A percentile compares a stretch with the other conserved stretches of the same genome.
Evolutionary conservation across 495 filamentous ascomycete genomes (phyloP).

Genomic region (Paragyromitra xinjiangensis): DNA sequence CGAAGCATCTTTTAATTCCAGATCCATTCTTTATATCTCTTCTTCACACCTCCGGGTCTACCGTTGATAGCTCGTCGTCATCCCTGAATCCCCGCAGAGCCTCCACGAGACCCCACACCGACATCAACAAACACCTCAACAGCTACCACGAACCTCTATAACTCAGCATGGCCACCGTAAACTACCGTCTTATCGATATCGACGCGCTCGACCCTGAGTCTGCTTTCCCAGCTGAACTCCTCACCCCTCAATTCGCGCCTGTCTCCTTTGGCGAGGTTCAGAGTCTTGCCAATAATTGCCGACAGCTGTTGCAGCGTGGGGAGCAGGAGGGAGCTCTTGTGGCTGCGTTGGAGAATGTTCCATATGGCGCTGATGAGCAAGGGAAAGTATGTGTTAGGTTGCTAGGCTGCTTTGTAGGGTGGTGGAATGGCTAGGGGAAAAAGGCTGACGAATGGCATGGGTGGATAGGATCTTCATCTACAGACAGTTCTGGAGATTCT

Average conservation of each 20-base stretch:
- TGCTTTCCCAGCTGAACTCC: slow-evolving; percentile 74
- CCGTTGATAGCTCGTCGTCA: neutral
- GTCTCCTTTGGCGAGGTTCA: slow-evolving; percentile 70
- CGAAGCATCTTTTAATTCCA: neutral
- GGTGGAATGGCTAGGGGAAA: neutral
- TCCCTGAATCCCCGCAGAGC: slow-evolving; percentile 30
- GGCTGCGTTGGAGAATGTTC: slow-evolving; percentile 72
- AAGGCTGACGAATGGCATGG: slow-evolving; percentile 15
- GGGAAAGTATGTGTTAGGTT: slow-evolving; percentile 64
- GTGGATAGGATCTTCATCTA: slow-evolving; percentile 69
- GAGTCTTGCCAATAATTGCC: slow-evolving; percentile 69
- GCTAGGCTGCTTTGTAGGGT: neutral
- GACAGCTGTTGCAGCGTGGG: slow-evolving; percentile 73
- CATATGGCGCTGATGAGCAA: slow-evolving; percentile 74
- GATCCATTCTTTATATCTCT: neutral
- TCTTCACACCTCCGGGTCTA: neutral
- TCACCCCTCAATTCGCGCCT: slow-evolving; percentile 68
- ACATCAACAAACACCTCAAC: neutral
- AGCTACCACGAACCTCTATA: neutral
- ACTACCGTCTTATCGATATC: slow-evolving; percentile 79
- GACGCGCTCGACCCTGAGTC: slow-evolving; percentile 76
- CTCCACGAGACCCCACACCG: slow-evolving; percentile 17
- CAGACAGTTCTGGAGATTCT: slow-evolving; percentile 75
- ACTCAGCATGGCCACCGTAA: slow-evolving; percentile 38
- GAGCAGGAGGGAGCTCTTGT: slow-evolving; percentile 74